Evolutionary conservation across 768 basidiomycete species (phyloP), one percentile per base, ranked within the genome.

Genomic region (Kwoniella shandongensis): DNA sequence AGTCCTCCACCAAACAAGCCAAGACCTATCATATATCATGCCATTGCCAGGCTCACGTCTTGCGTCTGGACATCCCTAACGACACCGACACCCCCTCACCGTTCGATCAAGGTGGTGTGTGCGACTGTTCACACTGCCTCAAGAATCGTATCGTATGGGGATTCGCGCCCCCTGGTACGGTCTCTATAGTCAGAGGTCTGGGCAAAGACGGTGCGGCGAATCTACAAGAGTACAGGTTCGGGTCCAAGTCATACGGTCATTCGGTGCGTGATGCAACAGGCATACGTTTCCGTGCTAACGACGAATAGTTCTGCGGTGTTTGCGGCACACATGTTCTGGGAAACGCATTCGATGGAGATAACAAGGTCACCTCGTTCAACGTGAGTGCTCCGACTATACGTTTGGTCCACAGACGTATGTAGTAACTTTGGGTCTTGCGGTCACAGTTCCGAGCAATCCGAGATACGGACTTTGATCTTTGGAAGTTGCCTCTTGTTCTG

Each of bases 51-150:
- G 27, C 39, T 20, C n/a, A 55, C 45, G 44, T 59, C 20, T 47
- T 60, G 49, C 18, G 18, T 15, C 40, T 64, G 41, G 36, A 29
- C 22, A 48, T 59, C 38, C 57, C 57, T 4, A 10, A n/a, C 10
- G 51, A 41, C 45, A 49, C 25, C 20, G 52, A 23, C 13, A 13
- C 32, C 13, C 32, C 32, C 6, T 32, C 13, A 13, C 7, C 32
- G 7, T 49, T 60, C 5, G 29, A 23, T 5, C 44, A 58, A 17
- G 48, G 36, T 36, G 58, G 39, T 4, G 50, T 56, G 15, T 64
- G 62, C 38, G 58, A 64, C 35, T 64, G 62, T 39, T 52, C 54
- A 4, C 54, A 55, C 40, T 64, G 62, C 23, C 49, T 55, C 22
- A 64, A 64, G 46, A 27, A 50, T 6, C 47, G 58, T 0, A 49